These are phyloP conservation scores for Ogataea ganodermae DNA, from an alignment of 805 yeast species.

Conservation along the genomic window DNA sequence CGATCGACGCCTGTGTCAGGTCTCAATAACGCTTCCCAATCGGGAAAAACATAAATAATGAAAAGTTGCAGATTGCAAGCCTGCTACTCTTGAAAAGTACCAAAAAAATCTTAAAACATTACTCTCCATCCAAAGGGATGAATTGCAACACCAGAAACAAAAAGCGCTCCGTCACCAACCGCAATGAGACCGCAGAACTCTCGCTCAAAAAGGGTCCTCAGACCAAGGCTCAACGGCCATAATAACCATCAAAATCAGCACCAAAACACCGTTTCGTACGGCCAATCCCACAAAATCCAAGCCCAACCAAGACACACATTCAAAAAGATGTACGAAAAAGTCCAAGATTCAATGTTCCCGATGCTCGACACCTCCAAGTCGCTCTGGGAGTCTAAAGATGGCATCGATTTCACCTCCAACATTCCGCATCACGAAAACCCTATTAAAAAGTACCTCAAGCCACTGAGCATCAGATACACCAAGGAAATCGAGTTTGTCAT, in stretches of 20 bases:
- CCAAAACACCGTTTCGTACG: conserved; percentile 4
- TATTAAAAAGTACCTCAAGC: conserved; percentile 18
- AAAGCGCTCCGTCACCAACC: neutral
- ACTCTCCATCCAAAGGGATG: neutral
- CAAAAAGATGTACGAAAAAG: conserved; percentile 2
- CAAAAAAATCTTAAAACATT: too few species aligned
- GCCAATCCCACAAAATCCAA: neutral
- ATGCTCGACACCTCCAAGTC: conserved; percentile 8
- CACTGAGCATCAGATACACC: conserved; percentile 12
- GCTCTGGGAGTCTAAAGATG: conserved; percentile 17
- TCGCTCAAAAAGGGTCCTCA: conserved; percentile 1
- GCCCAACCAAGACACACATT: conserved; percentile 11
- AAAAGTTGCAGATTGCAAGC: neutral
- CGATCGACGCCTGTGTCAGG: conserved; percentile 13
- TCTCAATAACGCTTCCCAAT: conserved; percentile 11
- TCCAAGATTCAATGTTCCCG: conserved; percentile 22
- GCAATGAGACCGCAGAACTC: conserved; percentile 4
- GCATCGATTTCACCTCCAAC: conserved; percentile 21
- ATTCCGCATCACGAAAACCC: conserved; percentile 4
- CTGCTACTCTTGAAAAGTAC: too few species aligned
- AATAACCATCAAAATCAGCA: conserved; percentile 8
- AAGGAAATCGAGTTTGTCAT: neutral
- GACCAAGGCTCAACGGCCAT: conserved; percentile 9
- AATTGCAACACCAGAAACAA: too few species aligned
- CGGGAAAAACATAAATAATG: conserved; percentile 14